These are phyloP conservation scores for Phyllosticta citriasiana DNA, from an alignment of 2,329 filamentous ascomycete genomes.

Conservation along the genomic window DNA sequence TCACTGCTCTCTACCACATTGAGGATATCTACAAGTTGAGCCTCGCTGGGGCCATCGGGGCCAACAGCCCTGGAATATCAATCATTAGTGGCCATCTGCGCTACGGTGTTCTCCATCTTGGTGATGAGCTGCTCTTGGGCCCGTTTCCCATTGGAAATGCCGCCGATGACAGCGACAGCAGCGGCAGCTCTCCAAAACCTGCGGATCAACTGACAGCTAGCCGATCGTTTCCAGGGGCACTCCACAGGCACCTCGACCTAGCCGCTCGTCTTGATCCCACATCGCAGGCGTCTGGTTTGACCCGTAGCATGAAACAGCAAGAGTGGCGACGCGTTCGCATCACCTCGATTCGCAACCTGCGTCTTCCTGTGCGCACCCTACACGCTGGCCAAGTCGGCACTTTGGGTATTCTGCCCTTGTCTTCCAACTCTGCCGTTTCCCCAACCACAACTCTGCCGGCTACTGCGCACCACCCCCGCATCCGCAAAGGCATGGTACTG, in stretches of 20 bases:
- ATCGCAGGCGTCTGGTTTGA: not conserved
- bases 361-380: constrained; percentile 68
- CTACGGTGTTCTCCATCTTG: constrained; percentile 67
- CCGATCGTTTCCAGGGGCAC: constrained; percentile 38
- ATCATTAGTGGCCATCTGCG: constrained; percentile 78
- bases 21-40: constrained; percentile 71
- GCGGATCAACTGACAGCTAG: constrained; percentile 28
- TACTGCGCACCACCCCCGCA: constrained; percentile 17
- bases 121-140: constrained; percentile 68
- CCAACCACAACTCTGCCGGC: not conserved
- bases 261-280: not conserved
- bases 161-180: constrained; percentile 29
- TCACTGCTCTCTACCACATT: constrained; percentile 62
- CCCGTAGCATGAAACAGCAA: constrained; percentile 17
- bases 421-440: constrained; percentile 15
- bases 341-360: constrained; percentile 77
- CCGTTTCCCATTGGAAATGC: constrained; percentile 43
- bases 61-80: constrained; percentile 20
- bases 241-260: constrained; percentile 17
- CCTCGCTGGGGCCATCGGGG: constrained; percentile 14
- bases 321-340: constrained; percentile 73
- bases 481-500: constrained; percentile 76
- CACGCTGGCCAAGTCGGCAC: constrained; percentile 80
- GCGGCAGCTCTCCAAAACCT: constrained; percentile 15
- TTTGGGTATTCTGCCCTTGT: constrained; percentile 56